Evolutionary conservation across 148 eudicot genomes (phyloP).

Genomic region (Polygonum aviculare): DNA sequence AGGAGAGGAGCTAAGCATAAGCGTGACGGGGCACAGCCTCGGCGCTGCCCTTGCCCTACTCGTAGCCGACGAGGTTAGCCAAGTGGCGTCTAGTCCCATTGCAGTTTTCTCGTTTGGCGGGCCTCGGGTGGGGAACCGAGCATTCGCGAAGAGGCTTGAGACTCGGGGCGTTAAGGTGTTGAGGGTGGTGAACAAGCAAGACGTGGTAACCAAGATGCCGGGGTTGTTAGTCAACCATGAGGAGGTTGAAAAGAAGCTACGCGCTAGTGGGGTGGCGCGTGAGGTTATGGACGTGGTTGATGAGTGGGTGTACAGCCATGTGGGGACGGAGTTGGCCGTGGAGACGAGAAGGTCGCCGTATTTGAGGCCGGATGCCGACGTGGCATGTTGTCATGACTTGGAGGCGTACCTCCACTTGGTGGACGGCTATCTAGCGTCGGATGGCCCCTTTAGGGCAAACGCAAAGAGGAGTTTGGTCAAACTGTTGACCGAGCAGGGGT

Average conservation of each 20-base stretch:
- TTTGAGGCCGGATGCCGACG: slow-evolving; percentile 64
- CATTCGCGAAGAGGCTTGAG: slow-evolving; percentile 36
- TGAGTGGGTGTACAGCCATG: slow-evolving; percentile 70
- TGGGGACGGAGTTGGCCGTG: slow-evolving; percentile 54
- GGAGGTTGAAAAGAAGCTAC: slow-evolving; percentile 44
- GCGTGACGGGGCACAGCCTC: slow-evolving; percentile 82
- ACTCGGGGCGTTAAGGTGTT: slow-evolving; percentile 51
- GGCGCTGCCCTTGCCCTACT: slow-evolving; percentile 83
- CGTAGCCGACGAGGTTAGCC: slow-evolving; percentile 63
- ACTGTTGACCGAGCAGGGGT: slow-evolving; percentile 58
- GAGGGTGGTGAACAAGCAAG: slow-evolving; percentile 72
- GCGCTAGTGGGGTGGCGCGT: slow-evolving; percentile 12
- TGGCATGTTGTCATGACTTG: slow-evolving; percentile 85
- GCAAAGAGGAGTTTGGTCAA: slow-evolving; percentile 77
- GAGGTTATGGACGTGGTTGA: slow-evolving; percentile 39
- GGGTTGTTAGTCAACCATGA: slow-evolving; percentile 70
- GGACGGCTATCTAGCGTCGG: slow-evolving; percentile 57
- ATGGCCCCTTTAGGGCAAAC: slow-evolving; percentile 63
- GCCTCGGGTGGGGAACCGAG: slow-evolving; percentile 75
- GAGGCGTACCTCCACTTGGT: slow-evolving; percentile 83
- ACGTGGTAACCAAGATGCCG: slow-evolving; percentile 67
- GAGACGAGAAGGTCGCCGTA: slow-evolving; percentile 80
- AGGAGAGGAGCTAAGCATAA: slow-evolving; percentile 69
- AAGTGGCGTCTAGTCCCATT: slow-evolving; percentile 35
- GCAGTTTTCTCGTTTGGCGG: slow-evolving; percentile 91